These are phyloP conservation scores for Xerocomus spinulosus DNA, from an alignment of 768 basidiomycete genomes.

Conservation along the genomic window DNA sequence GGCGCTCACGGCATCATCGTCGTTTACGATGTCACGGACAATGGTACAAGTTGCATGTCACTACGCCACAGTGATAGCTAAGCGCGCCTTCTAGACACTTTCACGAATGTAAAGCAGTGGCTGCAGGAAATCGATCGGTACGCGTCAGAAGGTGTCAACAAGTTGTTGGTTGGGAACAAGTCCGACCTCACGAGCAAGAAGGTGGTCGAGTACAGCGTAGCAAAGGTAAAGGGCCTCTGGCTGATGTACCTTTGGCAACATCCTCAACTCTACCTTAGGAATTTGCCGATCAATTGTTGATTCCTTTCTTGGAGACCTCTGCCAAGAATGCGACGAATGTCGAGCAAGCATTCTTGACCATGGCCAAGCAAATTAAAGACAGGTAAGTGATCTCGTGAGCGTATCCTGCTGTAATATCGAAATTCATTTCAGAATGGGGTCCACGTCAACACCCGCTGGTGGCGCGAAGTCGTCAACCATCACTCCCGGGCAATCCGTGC, in stretches of 20 bases:
- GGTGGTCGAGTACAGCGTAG: slow-evolving; percentile 84
- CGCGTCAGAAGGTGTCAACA: slow-evolving; percentile 98
- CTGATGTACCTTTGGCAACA: background rate
- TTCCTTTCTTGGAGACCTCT: slow-evolving; percentile 98
- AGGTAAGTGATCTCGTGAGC: slow-evolving; percentile 44
- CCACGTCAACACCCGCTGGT: slow-evolving; percentile 68
- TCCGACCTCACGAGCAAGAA: slow-evolving; percentile 97
- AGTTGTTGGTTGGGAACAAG: slow-evolving; percentile 97
- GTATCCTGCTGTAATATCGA: background rate
- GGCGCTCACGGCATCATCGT: slow-evolving; percentile 98
- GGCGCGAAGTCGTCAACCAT: slow-evolving; percentile 80
- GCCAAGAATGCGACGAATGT: slow-evolving; percentile 99
- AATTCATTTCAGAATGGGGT: slow-evolving; percentile 63
- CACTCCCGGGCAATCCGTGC: slow-evolving; percentile 79
- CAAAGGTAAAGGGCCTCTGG: slow-evolving; percentile 53
- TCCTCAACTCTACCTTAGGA: slow-evolving; percentile 47
- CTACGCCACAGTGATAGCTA: slow-evolving; percentile 1
- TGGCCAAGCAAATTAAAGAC: slow-evolving; percentile 96
- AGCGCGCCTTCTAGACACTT: slow-evolving; percentile 62
- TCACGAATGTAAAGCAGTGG: slow-evolving; percentile 94
- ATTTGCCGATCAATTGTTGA: slow-evolving; percentile 89
- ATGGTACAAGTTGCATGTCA: slow-evolving; percentile 44
- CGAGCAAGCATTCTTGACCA: slow-evolving; percentile 98
- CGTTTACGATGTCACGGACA: slow-evolving; percentile 98
- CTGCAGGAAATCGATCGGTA: slow-evolving; percentile 91